Evolutionary conservation across 73 alveolate species (phyloP).

Genomic region (Vitrella brassicaformis): DNA sequence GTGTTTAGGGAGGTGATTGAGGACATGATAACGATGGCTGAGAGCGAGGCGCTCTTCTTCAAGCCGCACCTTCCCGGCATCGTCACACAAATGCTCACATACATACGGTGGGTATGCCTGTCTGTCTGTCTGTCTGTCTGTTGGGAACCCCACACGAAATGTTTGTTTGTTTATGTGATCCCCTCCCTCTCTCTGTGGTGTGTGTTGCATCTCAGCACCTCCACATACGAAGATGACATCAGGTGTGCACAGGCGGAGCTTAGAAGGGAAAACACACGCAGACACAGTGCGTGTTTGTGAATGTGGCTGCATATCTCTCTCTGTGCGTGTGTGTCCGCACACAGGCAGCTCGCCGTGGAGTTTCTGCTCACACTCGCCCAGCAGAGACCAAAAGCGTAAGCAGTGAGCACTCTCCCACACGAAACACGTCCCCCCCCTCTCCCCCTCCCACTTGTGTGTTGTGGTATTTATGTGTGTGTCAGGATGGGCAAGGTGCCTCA

Average conservation of each 20-base stretch:
- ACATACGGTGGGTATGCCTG: not conserved
- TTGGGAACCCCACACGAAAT: not conserved
- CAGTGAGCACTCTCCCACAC: not conserved
- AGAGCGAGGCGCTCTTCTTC: too few species aligned
- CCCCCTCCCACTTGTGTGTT: not conserved
- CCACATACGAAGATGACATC: too few species aligned
- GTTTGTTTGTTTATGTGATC: not conserved
- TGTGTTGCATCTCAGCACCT: not conserved
- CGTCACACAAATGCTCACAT: not conserved
- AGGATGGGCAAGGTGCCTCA: not conserved
- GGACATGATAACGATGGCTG: too few species aligned
- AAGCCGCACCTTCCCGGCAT: not conserved
- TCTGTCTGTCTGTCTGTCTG: not conserved
- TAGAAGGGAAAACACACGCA: too few species aligned
- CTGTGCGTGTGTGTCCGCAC: not conserved
- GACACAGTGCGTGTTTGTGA: too few species aligned
- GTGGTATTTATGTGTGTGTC: not conserved
- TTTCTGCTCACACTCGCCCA: not conserved
- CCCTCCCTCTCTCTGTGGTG: not conserved
- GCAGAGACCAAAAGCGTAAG: too few species aligned
- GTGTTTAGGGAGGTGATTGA: too few species aligned
- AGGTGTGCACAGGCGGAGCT: too few species aligned
- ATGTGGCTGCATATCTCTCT: not conserved
- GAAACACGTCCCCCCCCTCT: not conserved
- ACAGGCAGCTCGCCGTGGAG: not conserved